Base-by-base conservation (phyloP, 768 basidiomycete genomes). In the Tylopilus cervinicoccineus region DNA sequence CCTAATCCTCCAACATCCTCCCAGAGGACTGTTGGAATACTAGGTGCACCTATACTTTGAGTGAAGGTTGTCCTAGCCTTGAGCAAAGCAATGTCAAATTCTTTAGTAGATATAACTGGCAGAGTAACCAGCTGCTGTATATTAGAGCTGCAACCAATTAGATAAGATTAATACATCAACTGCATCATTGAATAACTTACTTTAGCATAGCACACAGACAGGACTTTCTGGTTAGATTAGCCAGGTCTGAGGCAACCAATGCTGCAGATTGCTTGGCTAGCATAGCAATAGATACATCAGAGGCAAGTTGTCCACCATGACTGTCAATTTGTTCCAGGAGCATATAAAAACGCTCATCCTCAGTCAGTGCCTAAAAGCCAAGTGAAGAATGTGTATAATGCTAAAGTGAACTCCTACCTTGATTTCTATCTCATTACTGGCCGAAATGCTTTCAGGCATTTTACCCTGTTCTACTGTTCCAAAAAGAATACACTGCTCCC, bases 1-100 rank as follows among this genome's bases (percentile, higher is more conserved):
- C 82, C 84, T 11, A 99, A 71, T 5, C 96, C 96, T 23, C 96
- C 96, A 12, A 99, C 87, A 64, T 99, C 96, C 65, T 97, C 93
- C 96, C 96, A 99, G 0, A 86, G 79, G 1, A 99, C 93, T 53
- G 77, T 86, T 1, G 96, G 96, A 29, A 99, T 99, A 56, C 88
- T 93, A 0, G 96, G 96, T 22, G 93, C 92, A n/a, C 94, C 95
- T 51, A 98, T 95, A 60, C 79, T 91, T 62, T 93, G 90, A 8
- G 90, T 87, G 66, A 94, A 94, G 0, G 86, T 78, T 10, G 78
- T 70, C 45, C 93, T 75, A 12, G 88, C 86, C 51, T 83, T 78
- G 12, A 75, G 73, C 17, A 98, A 73, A 0, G 91, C 92, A 14
- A 56, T 48, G 4, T 85, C 78, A 57, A 98, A 85, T 61, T 97